Conservation (phyloP, 2,329 filamentous ascomycete genomes). For the Fusarium globosum region DNA sequence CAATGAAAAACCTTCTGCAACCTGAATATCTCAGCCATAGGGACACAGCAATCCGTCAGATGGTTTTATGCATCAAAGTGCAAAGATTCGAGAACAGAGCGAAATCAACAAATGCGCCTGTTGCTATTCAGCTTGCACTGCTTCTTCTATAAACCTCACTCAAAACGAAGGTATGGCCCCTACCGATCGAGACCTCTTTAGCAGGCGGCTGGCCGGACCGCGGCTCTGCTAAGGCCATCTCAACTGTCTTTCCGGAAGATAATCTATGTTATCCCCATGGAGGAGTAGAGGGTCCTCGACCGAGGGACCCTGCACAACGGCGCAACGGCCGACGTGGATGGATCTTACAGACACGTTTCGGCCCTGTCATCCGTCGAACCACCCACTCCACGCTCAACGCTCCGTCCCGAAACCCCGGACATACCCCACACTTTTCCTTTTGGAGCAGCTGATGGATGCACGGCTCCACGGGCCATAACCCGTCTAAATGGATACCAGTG, state of each 20-base stretch:
- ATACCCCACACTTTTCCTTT: slow-evolving; percentile 39
- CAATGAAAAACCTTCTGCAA: not conserved
- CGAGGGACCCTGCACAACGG: slow-evolving; percentile 14
- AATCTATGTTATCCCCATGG: slow-evolving; percentile 21
- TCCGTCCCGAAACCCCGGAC: slow-evolving; percentile 46
- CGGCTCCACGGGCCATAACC: slow-evolving; percentile 41
- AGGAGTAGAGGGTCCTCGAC: slow-evolving; percentile 19
- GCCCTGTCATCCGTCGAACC: slow-evolving; percentile 44
- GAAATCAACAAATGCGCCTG: slow-evolving; percentile 1
- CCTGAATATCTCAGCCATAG: slow-evolving; percentile 19
- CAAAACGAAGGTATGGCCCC: slow-evolving; percentile 9
- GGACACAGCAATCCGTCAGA: slow-evolving; percentile 8
- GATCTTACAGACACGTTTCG: slow-evolving; percentile 41
- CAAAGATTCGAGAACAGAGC: slow-evolving; percentile 8
- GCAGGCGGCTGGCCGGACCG: slow-evolving; percentile 42
- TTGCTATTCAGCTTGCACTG: slow-evolving; percentile 23
- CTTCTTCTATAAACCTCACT: slow-evolving; percentile 33
- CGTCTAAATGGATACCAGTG: slow-evolving; percentile 8
- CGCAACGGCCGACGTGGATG: slow-evolving; percentile 29
- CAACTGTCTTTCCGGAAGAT: slow-evolving; percentile 18
- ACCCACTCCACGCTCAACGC: slow-evolving; percentile 27
- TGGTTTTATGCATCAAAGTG: slow-evolving; percentile 5
- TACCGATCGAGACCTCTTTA: slow-evolving; percentile 20
- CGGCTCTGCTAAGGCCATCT: slow-evolving; percentile 34
- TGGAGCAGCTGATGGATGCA: slow-evolving; percentile 30